Conservation (phyloP, 805 yeast genomes). For the Yarrowia sp. region DNA sequence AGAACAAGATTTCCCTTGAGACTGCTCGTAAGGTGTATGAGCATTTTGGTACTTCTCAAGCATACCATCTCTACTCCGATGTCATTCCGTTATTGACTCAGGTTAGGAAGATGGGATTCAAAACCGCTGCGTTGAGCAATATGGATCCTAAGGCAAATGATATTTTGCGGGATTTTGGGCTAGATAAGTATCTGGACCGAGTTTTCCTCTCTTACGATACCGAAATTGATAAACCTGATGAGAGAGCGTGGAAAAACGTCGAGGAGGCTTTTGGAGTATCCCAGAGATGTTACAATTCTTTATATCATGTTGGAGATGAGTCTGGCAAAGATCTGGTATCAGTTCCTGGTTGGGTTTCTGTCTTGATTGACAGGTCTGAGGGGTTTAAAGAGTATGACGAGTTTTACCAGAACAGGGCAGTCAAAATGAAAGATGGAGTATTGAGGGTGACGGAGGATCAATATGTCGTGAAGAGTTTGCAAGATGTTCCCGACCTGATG, state of each 20-base stretch:
- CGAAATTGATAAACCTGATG: constrained; percentile 3
- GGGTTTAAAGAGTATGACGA: not conserved
- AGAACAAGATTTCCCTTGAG: not conserved
- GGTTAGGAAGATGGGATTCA: not conserved
- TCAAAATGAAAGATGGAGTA: not conserved
- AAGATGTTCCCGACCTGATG: not conserved
- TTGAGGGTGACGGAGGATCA: not conserved
- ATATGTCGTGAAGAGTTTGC: not conserved
- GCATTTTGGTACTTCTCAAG: not conserved
- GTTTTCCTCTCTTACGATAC: not conserved
- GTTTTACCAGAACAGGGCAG: not conserved
- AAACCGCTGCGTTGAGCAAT: not conserved
- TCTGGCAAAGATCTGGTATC: not conserved
- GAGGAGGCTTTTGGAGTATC: not conserved
- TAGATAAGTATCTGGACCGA: not conserved
- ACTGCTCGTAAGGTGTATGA: not conserved
- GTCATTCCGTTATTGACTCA: not conserved
- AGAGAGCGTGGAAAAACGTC: not conserved
- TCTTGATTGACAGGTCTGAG: not conserved
- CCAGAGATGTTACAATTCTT: not conserved
- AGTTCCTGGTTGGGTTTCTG: not conserved
- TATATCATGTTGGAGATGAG: constrained; percentile 21
- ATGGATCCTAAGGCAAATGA: constrained; percentile 4
- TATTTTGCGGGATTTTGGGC: not conserved
- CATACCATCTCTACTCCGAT: constrained; percentile 7